These are phyloP conservation scores for Sphaerosporella brunnea DNA, from an alignment of 495 filamentous ascomycete genomes.

Conservation along the genomic window DNA sequence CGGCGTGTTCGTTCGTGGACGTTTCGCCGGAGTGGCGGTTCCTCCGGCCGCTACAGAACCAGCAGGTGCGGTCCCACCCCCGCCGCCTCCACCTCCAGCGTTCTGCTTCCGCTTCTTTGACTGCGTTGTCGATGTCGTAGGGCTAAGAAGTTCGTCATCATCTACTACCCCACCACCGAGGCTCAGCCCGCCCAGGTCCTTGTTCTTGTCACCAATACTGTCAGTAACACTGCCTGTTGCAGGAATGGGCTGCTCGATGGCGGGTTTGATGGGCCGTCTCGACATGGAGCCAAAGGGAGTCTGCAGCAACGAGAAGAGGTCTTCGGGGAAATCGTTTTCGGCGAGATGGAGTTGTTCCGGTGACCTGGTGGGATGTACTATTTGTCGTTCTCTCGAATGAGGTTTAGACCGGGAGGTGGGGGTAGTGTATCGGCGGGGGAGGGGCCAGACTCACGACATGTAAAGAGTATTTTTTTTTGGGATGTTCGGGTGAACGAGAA, in stretches of 20 bases:
- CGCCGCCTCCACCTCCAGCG: not conserved
- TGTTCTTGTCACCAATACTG: slow-evolving; percentile 1
- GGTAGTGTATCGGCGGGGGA: not conserved
- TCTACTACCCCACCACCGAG: not conserved
- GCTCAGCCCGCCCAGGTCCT: slow-evolving; percentile 3
- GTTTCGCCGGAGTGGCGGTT: slow-evolving; percentile 50
- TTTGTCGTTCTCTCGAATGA: slow-evolving; percentile 4
- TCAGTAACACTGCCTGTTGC: slow-evolving; percentile 15
- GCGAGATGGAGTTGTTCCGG: slow-evolving; percentile 4
- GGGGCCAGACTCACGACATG: not conserved
- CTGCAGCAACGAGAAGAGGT: not conserved
- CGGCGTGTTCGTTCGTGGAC: slow-evolving; percentile 88
- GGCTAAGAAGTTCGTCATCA: not conserved
- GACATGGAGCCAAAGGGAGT: slow-evolving; percentile 13
- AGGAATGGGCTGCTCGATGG: slow-evolving; percentile 12
- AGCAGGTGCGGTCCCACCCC: not conserved
- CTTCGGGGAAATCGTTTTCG: slow-evolving; percentile 5
- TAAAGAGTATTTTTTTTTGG: not conserved
- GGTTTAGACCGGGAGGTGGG: not conserved
- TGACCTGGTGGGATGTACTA: slow-evolving; percentile 2
- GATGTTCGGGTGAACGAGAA: not conserved
- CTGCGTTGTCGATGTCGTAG: not conserved
- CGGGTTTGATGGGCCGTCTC: slow-evolving; percentile 26
- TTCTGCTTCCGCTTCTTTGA: not conserved
- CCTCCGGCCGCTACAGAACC: slow-evolving; percentile 9